A percentile compares a stretch with the other conserved stretches of the same genome.
phyloP scores from a whole-genome alignment of 768 basidiomycete species.

The Naganishia antarctica region DNA sequence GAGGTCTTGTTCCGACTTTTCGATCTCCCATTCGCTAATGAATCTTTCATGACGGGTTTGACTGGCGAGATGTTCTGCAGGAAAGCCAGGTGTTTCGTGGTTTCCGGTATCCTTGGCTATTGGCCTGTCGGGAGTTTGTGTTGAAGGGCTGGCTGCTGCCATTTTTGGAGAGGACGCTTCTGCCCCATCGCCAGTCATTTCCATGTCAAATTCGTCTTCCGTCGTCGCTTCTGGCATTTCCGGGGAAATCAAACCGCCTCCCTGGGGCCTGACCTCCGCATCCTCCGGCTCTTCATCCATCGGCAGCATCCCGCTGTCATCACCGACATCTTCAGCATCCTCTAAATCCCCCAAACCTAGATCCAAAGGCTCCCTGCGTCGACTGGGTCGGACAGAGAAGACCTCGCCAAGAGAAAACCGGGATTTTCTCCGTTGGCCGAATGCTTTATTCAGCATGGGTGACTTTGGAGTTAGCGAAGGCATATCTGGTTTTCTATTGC shows the following conservation, averaged over 20 bases:
- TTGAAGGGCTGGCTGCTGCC: slow-evolving; percentile 37
- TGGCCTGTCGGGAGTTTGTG: slow-evolving; percentile 20
- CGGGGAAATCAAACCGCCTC: slow-evolving; percentile 40
- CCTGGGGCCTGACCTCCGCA: not conserved
- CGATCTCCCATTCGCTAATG: slow-evolving; percentile 34
- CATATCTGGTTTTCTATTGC: not conserved
- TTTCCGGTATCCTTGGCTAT: slow-evolving; percentile 27
- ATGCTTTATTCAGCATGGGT: not conserved
- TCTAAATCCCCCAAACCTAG: slow-evolving; percentile 29
- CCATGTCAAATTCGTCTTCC: slow-evolving; percentile 20
- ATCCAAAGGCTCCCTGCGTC: slow-evolving; percentile 8
- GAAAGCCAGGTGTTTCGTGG: slow-evolving; percentile 33
- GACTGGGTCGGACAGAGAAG: slow-evolving; percentile 14
- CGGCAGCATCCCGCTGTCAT: slow-evolving; percentile 44
- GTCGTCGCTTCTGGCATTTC: slow-evolving; percentile 39
- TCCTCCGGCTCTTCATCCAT: slow-evolving; percentile 27
- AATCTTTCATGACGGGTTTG: slow-evolving; percentile 1
- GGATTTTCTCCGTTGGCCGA: slow-evolving; percentile 10
- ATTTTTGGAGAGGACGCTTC: slow-evolving; percentile 45
- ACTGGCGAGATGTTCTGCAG: not conserved
- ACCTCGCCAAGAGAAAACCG: slow-evolving; percentile 14
- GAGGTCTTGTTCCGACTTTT: slow-evolving; percentile 37
- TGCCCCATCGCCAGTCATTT: slow-evolving; percentile 43
- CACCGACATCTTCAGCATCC: slow-evolving; percentile 26
- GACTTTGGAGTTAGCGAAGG: not conserved